Evolutionary conservation across 1,284 basidiomycete genomes (phyloP).

Genomic region (Malassezia dermatis): DNA sequence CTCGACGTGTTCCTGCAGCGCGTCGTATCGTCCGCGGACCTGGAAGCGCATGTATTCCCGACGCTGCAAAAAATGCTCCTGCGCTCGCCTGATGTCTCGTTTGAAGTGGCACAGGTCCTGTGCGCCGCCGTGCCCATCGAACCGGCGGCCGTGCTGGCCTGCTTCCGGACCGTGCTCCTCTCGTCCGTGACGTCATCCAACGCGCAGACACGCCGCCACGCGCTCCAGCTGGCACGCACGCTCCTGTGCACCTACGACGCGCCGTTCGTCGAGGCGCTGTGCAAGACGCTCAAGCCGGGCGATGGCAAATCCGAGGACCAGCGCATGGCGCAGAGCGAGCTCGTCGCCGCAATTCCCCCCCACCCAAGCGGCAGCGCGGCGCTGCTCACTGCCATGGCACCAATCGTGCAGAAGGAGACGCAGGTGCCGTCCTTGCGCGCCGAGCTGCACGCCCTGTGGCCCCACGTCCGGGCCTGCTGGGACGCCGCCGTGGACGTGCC

Average conservation of each 20-base stretch:
- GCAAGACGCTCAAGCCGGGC: constrained; percentile 1
- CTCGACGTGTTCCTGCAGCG: constrained; percentile 30
- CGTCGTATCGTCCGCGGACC: constrained; percentile 24
- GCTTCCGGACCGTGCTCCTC: constrained; percentile 20
- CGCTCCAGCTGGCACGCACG: not conserved
- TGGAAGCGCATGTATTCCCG: constrained; percentile 29
- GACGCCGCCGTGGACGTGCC: constrained; percentile 2
- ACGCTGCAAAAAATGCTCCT: constrained; percentile 43
- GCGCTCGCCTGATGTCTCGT: constrained; percentile 36
- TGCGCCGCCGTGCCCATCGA: constrained; percentile 7
- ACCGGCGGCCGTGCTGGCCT: not conserved
- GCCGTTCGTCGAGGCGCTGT: constrained; percentile 17
- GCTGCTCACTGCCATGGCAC: constrained; percentile 27
- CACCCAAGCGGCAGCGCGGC: constrained; percentile 10
- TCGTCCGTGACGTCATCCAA: constrained; percentile 27
- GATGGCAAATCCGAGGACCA: constrained; percentile 14
- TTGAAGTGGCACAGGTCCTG: constrained; percentile 24
- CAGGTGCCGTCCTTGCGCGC: constrained; percentile 31
- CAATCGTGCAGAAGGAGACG: constrained; percentile 33
- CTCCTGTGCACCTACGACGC: constrained; percentile 13
- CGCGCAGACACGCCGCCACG: constrained; percentile 20
- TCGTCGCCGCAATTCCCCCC: not conserved
- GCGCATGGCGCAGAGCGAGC: constrained; percentile 1
- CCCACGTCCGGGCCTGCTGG: constrained; percentile 9
- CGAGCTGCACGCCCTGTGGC: constrained; percentile 23